phyloP scores from a whole-genome alignment of 2,329 filamentous ascomycete species.

The Hirsutella thompsonii region DNA sequence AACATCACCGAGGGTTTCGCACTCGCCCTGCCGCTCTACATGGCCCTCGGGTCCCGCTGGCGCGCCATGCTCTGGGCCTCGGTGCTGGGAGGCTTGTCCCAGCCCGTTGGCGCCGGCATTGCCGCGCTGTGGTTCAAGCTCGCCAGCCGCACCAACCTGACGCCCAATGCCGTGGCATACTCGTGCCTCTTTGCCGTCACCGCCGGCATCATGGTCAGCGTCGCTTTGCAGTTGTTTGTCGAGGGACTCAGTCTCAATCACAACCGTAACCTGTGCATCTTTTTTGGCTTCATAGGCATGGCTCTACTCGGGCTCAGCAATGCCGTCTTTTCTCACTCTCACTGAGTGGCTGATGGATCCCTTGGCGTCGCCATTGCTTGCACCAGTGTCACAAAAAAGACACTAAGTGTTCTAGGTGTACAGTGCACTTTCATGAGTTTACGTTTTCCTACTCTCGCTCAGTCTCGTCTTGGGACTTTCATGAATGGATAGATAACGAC shows the following conservation, averaged over 20 bases:
- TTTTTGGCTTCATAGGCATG: slow-evolving; percentile 80
- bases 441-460: no score
- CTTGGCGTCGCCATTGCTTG: no score
- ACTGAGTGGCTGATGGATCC: no score
- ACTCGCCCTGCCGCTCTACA: slow-evolving; percentile 82
- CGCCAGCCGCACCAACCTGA: slow-evolving; percentile 37
- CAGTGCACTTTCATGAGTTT: no score
- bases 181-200: slow-evolving; percentile 79
- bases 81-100: slow-evolving; percentile 71
- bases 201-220: slow-evolving; percentile 89
- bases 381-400: no score
- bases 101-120: slow-evolving; percentile 73
- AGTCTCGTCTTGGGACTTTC: no score
- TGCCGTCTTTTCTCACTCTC: slow-evolving; percentile 50
- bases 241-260: slow-evolving; percentile 78
- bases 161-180: slow-evolving; percentile 48
- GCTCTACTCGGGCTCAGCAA: slow-evolving; percentile 72
- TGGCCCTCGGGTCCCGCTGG: slow-evolving; percentile 69
- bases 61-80: slow-evolving; percentile 78
- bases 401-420: no score
- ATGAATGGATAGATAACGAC: no score
- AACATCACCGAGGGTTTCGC: slow-evolving; percentile 97
- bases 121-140: slow-evolving; percentile 80
- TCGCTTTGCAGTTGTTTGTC: slow-evolving; percentile 77
- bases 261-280: slow-evolving; percentile 61